Evolutionary conservation across 768 basidiomycete genomes (phyloP).

Genomic region (Termitomyces sp.): DNA sequence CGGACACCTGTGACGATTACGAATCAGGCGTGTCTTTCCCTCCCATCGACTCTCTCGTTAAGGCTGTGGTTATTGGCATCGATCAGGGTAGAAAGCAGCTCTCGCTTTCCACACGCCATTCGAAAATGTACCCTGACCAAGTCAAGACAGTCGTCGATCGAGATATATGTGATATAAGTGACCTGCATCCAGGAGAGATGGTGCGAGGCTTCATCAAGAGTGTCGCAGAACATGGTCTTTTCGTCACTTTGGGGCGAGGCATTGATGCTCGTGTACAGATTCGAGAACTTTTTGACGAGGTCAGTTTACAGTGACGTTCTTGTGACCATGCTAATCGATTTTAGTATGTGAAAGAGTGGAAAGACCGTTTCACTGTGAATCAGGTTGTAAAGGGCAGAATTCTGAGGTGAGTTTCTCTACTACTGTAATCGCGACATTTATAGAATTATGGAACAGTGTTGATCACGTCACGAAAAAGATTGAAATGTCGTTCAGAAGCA

Average conservation of each 20-base stretch:
- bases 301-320: slow-evolving; percentile 21
- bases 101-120: slow-evolving; percentile 75
- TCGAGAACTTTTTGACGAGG: slow-evolving; percentile 86
- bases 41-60: slow-evolving; percentile 57
- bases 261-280: slow-evolving; percentile 92
- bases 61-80: slow-evolving; percentile 64
- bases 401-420: slow-evolving; percentile 46
- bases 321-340: slow-evolving; percentile 6
- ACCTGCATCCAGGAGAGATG: slow-evolving; percentile 67
- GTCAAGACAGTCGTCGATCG: slow-evolving; percentile 50
- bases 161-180: slow-evolving; percentile 56
- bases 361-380: slow-evolving; percentile 67
- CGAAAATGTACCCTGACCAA: slow-evolving; percentile 55
- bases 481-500: slow-evolving; percentile 85
- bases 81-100: slow-evolving; percentile 64
- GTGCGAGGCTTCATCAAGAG: slow-evolving; percentile 89
- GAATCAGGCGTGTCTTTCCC: slow-evolving; percentile 53
- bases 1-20: slow-evolving; percentile 79
- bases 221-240: slow-evolving; percentile 81
- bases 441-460: slow-evolving; percentile 41
- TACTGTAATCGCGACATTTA: not conserved
- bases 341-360: slow-evolving; percentile 96
- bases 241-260: slow-evolving; percentile 78
- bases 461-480: slow-evolving; percentile 68
- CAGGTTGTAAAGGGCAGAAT: slow-evolving; percentile 88